Evolutionary conservation across 345 rosid genomes (phyloP).

Genomic region (Camelina sativa): DNA sequence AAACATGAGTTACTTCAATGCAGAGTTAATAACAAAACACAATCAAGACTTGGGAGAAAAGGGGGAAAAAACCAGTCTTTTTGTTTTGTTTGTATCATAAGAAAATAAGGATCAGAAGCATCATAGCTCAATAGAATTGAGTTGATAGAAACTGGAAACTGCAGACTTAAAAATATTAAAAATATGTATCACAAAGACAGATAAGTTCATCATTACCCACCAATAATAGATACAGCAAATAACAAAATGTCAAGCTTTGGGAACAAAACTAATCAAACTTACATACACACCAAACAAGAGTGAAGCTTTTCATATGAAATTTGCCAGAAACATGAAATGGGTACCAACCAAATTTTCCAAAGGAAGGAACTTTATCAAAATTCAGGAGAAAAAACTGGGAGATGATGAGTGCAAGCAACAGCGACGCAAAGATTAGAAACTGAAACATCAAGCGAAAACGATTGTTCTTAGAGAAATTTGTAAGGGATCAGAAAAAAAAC

Average conservation of each 20-base stretch:
- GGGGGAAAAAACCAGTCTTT: not conserved
- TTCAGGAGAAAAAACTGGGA: slow-evolving; percentile 17
- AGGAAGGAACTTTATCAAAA: not conserved
- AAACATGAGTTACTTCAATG: slow-evolving; percentile 24
- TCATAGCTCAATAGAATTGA: slow-evolving; percentile 3
- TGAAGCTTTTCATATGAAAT: slow-evolving; percentile 16
- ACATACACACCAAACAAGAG: slow-evolving; percentile 1
- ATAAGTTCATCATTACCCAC: slow-evolving; percentile 17
- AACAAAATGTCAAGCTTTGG: slow-evolving; percentile 3
- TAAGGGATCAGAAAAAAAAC: slow-evolving; percentile 19
- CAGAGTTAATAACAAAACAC: not conserved
- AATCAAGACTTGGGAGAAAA: slow-evolving; percentile 9
- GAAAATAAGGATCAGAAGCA: slow-evolving; percentile 17
- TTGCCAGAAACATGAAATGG: slow-evolving; percentile 23
- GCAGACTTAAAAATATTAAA: not conserved
- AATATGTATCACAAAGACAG: not conserved
- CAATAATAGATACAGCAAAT: slow-evolving; percentile 20
- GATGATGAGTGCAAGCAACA: slow-evolving; percentile 30
- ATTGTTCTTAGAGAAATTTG: not conserved
- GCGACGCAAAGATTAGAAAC: slow-evolving; percentile 5
- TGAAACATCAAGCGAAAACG: slow-evolving; percentile 11
- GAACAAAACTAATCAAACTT: slow-evolving; percentile 7
- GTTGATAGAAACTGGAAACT: slow-evolving; percentile 11
- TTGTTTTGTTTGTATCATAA: not conserved
- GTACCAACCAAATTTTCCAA: not conserved